Conservation (phyloP, 176 grass and related monocot genomes). For the Aegilops umbellulata region DNA sequence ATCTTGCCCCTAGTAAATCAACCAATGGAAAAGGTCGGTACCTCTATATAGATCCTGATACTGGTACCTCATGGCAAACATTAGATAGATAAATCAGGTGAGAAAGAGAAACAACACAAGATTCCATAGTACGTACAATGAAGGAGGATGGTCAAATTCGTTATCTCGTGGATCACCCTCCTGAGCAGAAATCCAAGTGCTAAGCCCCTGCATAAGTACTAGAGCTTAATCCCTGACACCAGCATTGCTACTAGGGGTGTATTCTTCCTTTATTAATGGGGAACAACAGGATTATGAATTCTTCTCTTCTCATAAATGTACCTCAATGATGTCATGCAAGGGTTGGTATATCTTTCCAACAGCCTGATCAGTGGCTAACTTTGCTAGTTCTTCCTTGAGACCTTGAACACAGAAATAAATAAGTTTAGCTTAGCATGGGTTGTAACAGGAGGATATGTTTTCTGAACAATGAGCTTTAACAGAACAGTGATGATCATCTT, state of each 20-base stretch:
- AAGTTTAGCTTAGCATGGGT: constrained; percentile 22
- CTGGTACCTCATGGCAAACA: background rate
- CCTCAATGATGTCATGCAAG: constrained; percentile 73
- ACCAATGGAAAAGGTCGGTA: background rate
- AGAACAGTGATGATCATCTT: constrained; percentile 30
- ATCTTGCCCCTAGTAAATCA: background rate
- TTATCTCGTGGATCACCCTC: constrained; percentile 41
- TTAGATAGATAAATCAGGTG: constrained; percentile 8
- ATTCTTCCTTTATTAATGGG: background rate
- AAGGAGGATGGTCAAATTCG: constrained; percentile 74
- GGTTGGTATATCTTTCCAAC: constrained; percentile 75
- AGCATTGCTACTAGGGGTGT: background rate
- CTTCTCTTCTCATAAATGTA: constrained; percentile 37
- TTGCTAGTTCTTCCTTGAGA: constrained; percentile 58
- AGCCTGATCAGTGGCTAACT: constrained; percentile 49
- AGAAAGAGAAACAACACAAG: constrained; percentile 20
- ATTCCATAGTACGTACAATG: constrained; percentile 55
- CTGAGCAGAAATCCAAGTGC: constrained; percentile 63
- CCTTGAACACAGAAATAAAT: constrained; percentile 39
- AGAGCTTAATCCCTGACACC: constrained; percentile 20
- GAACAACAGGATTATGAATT: background rate
- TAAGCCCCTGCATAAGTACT: constrained; percentile 56
- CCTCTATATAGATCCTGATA: background rate
- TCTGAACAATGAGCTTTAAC: constrained; percentile 1
- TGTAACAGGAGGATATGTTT: background rate